Evolutionary conservation across 2,329 filamentous ascomycete genomes (phyloP).

Genomic region (Daldinia sp.): DNA sequence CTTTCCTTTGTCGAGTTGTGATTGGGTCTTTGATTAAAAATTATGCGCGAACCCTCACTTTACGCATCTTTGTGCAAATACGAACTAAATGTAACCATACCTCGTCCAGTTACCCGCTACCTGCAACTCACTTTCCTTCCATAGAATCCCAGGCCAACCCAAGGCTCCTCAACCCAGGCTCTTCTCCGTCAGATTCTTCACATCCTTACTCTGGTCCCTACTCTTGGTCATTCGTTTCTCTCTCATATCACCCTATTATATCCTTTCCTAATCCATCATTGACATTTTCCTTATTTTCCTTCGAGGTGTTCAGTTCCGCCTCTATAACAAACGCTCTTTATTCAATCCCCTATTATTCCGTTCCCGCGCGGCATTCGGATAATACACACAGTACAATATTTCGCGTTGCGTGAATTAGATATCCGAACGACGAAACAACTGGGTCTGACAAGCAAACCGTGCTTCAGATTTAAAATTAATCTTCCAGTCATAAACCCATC

Average conservation of each 20-base stretch:
- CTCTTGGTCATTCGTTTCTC: constrained; percentile 36
- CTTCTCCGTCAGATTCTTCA: constrained; percentile 35
- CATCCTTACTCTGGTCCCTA: constrained; percentile 29
- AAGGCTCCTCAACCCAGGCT: constrained; percentile 9
- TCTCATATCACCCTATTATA: constrained; percentile 22
- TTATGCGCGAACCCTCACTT: constrained; percentile 32
- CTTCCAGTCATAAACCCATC: constrained; percentile 23
- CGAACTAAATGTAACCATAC: constrained; percentile 37
- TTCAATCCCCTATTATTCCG: constrained; percentile 19
- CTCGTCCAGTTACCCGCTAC: constrained; percentile 3
- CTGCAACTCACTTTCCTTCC: constrained; percentile 21
- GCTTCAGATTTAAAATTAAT: constrained; percentile 29
- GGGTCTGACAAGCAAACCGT: constrained; percentile 11
- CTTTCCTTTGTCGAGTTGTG: constrained; percentile 26
- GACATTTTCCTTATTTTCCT: constrained; percentile 10
- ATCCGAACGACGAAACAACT: constrained; percentile 14
- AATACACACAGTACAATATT: constrained; percentile 4
- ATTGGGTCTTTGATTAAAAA: constrained; percentile 36
- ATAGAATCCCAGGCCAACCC: neutral
- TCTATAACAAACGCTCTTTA: constrained; percentile 1
- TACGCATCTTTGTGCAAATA: constrained; percentile 38
- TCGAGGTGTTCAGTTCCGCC: constrained; percentile 9
- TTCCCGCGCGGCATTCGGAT: neutral
- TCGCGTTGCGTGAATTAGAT: constrained; percentile 26
- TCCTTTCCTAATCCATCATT: constrained; percentile 25